Evolutionary conservation across 768 basidiomycete species (phyloP).

Genomic region (Pleurotus eryngii): DNA sequence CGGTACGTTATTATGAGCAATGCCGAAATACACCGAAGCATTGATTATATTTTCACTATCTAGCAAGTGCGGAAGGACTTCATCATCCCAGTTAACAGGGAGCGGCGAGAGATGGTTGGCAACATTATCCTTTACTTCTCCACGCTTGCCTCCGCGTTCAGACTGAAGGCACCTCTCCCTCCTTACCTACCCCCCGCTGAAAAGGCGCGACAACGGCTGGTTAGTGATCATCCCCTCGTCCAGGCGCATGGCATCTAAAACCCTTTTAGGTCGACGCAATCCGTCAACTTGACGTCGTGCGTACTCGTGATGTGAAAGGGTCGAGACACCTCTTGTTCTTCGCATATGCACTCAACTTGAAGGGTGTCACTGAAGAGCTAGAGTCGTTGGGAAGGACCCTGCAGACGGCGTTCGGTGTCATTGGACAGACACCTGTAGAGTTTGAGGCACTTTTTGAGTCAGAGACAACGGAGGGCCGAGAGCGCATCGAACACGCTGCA

Average conservation of each 20-base stretch:
- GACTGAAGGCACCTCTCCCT: slow-evolving; percentile 88
- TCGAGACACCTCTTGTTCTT: slow-evolving; percentile 90
- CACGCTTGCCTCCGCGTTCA: slow-evolving; percentile 72
- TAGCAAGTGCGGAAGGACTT: slow-evolving; percentile 85
- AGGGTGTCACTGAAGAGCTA: slow-evolving; percentile 79
- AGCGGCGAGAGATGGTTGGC: slow-evolving; percentile 92
- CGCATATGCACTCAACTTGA: slow-evolving; percentile 92
- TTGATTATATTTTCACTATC: not conserved
- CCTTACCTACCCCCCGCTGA: slow-evolving; percentile 96
- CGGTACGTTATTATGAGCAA: slow-evolving; percentile 39
- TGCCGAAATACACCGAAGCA: no score
- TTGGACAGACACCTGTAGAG: slow-evolving; percentile 76
- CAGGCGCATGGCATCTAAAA: not conserved
- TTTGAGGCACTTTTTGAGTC: slow-evolving; percentile 75
- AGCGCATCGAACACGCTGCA: slow-evolving; percentile 19
- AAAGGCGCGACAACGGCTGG: slow-evolving; percentile 74
- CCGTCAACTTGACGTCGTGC: slow-evolving; percentile 83
- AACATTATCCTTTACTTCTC: slow-evolving; percentile 92
- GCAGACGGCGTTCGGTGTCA: slow-evolving; percentile 91
- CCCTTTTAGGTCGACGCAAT: slow-evolving; percentile 71
- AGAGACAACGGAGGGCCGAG: slow-evolving; percentile 18
- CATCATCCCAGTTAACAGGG: slow-evolving; percentile 84
- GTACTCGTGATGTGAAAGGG: slow-evolving; percentile 72
- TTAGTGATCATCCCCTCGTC: slow-evolving; percentile 25
- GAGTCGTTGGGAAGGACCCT: slow-evolving; percentile 77